Evolutionary conservation across 768 basidiomycete genomes (phyloP), one percentile per base, ranked within the genome.

Genomic region (Lactarius indigo): DNA sequence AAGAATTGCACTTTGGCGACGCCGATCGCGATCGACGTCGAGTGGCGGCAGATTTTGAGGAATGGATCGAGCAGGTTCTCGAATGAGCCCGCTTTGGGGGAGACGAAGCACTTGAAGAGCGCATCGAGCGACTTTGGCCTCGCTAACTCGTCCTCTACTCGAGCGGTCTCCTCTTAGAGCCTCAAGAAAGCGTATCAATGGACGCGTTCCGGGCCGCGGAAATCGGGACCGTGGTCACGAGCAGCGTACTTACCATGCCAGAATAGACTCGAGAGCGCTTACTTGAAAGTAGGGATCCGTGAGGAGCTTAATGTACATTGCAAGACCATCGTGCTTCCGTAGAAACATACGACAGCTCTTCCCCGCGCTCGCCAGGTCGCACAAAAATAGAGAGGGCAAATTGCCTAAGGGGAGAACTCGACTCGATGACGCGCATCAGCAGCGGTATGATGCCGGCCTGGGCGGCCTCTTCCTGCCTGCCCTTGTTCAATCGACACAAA

Each of bases 381-480:
- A 98, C 4, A 99, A 82, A 69, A n/a, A n/a, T n/a, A 99, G 95
- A 0, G 42, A 99, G 80, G 0, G 96, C 97, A 73, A 99, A 98
- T 72, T 99, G 96, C 76, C 94, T 96, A 74, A 98, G 83, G 0
- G 95, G 97, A 8, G 96, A 97, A 67, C 85, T 90, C 7, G 87
- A 89, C 73, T 89, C 86, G 70, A 97, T 92, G 61, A 98, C 90
- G 7, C 88, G 87, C 76, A 94, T 92, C 50, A 99, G 83, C 71
- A 91, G 86, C 2, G 97, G 96, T 30, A 99, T 88, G n/a, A n/a
- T 94, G 13, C 96, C 96, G 9, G 94, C 94, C 73, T 95, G 90
- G 1, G 96, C 96, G 15, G 97, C 95, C 76, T 98, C 97, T 77
- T 98, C 97, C 76, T 98, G 96, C 59, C 97, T 83, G 2, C 87